These are phyloP conservation scores for Oryza meyeriana DNA, from an alignment of 176 grass and related monocot genomes.

Conservation along the genomic window DNA sequence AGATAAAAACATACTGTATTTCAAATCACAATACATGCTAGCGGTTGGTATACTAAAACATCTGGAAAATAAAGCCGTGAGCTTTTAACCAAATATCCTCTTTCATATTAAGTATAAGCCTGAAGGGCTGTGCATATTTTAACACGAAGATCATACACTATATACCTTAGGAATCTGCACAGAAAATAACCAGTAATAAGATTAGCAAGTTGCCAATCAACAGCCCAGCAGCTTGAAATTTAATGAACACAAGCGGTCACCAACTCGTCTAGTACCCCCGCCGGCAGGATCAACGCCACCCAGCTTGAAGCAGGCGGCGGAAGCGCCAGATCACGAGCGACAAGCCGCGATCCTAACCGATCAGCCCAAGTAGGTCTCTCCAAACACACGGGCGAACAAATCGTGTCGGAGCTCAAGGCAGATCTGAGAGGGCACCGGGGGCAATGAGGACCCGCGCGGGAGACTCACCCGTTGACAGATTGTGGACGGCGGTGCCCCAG, in stretches of 20 bases:
- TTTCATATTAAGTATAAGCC: background rate
- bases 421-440: conserved; percentile 24
- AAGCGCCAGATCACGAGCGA: conserved; percentile 32
- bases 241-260: background rate
- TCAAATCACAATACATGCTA: background rate
- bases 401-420: conserved; percentile 8
- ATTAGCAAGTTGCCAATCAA: background rate
- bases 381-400: background rate
- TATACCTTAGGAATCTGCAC: background rate
- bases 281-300: background rate
- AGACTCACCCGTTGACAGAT: conserved; percentile 87
- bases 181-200: background rate
- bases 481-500: conserved; percentile 70
- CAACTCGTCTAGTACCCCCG: background rate
- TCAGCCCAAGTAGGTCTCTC: conserved; percentile 4
- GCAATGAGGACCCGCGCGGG: background rate
- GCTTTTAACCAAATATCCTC: background rate
- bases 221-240: conserved; percentile 16
- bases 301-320: conserved; percentile 19
- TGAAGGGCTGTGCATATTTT: background rate
- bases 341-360: conserved; percentile 3
- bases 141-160: background rate
- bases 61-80: background rate
- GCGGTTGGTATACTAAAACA: background rate
- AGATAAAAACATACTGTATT: background rate